phyloP scores from a whole-genome alignment of 1,284 basidiomycete genomes.

The Prillingera fragicola region DNA sequence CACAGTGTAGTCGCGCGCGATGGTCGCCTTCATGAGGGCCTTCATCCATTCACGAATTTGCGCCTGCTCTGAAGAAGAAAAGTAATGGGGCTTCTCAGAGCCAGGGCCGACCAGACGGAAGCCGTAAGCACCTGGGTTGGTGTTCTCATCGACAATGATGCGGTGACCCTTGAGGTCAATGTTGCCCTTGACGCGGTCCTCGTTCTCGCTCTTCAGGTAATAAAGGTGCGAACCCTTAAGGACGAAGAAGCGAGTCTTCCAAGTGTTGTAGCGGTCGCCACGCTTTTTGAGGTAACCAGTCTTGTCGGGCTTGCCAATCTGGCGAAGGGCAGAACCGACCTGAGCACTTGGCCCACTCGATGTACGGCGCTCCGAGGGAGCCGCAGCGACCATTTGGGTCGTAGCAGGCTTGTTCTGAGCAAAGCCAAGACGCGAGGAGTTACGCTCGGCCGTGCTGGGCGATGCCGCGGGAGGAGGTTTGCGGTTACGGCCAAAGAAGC shows the following conservation, averaged over 20 bases:
- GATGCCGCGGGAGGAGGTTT: conserved; percentile 67
- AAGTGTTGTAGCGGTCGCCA: conserved; percentile 85
- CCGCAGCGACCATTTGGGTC: conserved; percentile 14
- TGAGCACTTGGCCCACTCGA: conserved; percentile 8
- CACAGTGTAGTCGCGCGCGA: conserved; percentile 82
- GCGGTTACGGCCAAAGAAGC: conserved; percentile 67
- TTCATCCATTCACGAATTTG: conserved; percentile 97
- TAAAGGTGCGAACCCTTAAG: conserved; percentile 89
- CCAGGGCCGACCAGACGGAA: conserved; percentile 87
- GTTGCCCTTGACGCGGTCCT: conserved; percentile 91
- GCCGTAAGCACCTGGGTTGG: conserved; percentile 87
- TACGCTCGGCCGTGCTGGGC: conserved; percentile 15
- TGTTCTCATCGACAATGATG: conserved; percentile 85
- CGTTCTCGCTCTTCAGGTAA: conserved; percentile 68
- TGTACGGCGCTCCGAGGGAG: conserved; percentile 40
- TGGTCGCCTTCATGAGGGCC: conserved; percentile 97
- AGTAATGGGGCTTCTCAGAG: conserved; percentile 75
- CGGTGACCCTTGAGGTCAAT: conserved; percentile 89
- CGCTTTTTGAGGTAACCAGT: conserved; percentile 94
- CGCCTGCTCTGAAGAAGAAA: conserved; percentile 80
- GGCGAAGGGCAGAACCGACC: conserved; percentile 59
- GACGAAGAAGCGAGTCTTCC: conserved; percentile 92
- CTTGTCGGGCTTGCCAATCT: conserved; percentile 83
- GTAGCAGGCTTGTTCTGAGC: conserved; percentile 6
- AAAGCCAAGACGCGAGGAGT: conserved; percentile 26